A percentile compares a stretch with the other conserved stretches of the same genome.
Conservation (phyloP, 2,329 filamentous ascomycete genomes). For the Thelonectria discophora region DNA sequence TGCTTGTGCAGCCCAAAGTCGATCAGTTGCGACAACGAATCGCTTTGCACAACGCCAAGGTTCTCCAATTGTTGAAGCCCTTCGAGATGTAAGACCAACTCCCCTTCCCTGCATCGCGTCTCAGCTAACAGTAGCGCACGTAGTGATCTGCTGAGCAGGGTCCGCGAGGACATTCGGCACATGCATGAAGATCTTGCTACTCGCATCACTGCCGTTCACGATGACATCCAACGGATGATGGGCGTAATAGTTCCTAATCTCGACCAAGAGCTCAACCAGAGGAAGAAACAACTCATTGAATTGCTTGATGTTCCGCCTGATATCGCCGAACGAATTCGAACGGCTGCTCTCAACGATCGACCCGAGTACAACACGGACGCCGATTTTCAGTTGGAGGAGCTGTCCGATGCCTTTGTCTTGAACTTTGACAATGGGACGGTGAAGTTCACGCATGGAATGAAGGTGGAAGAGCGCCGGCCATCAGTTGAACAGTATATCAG, state of each 20-base stretch:
- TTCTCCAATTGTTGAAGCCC: conserved; percentile 47
- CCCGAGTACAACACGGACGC: conserved; percentile 33
- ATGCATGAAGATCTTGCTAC: conserved; percentile 39
- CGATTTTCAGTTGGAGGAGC: conserved; percentile 38
- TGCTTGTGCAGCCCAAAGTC: conserved; percentile 46
- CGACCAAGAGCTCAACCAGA: conserved; percentile 36
- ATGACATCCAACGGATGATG: conserved; percentile 39
- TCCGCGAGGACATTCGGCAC: conserved; percentile 41
- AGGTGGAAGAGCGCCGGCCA: conserved; percentile 39
- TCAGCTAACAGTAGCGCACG: background rate
- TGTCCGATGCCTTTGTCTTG: conserved; percentile 47
- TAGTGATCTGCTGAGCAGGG: conserved; percentile 47
- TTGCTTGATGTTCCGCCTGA: conserved; percentile 34
- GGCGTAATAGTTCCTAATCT: conserved; percentile 41
- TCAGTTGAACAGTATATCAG: conserved; percentile 44
- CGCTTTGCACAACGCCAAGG: conserved; percentile 47
- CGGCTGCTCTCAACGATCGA: conserved; percentile 34
- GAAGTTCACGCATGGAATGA: conserved; percentile 38
- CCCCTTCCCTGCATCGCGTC: background rate
- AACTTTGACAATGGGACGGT: conserved; percentile 42
- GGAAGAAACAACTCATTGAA: conserved; percentile 26
- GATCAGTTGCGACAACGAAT: conserved; percentile 46
- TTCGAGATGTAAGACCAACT: conserved; percentile 47
- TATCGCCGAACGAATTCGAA: conserved; percentile 39
- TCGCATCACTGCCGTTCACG: conserved; percentile 36